phyloP scores from a whole-genome alignment of 192 early-diverging fungal genomes.

The Backusella parvicylindrica region DNA sequence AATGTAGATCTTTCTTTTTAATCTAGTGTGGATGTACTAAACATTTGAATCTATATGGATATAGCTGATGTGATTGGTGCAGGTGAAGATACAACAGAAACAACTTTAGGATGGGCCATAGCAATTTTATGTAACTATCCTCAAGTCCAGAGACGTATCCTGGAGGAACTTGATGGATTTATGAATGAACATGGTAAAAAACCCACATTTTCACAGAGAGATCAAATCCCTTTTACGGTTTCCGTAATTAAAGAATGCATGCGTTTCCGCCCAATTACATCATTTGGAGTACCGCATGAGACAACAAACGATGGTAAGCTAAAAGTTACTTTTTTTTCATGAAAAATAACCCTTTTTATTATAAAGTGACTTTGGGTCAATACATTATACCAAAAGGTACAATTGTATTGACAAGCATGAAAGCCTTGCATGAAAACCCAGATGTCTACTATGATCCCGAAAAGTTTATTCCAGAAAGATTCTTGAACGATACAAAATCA shows the following conservation, averaged over 20 bases:
- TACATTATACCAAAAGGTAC: not conserved
- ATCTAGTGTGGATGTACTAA: not conserved
- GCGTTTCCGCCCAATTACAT: not conserved
- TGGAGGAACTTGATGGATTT: not conserved
- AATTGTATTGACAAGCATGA: not conserved
- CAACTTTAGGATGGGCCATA: not conserved
- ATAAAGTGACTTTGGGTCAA: not conserved
- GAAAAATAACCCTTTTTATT: too few species aligned
- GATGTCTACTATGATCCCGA: not conserved
- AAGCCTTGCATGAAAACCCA: not conserved
- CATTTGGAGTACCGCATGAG: conserved; percentile 1
- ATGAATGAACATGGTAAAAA: not conserved
- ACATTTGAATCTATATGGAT: not conserved
- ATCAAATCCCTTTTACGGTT: not conserved
- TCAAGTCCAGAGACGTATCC: not conserved
- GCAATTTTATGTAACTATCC: not conserved
- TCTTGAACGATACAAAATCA: not conserved
- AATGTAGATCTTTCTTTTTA: too few species aligned
- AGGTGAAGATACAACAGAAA: conserved; percentile 9
- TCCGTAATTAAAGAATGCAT: conserved; percentile 6
- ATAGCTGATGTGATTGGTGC: conserved; percentile 1
- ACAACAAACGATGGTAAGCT: conserved; percentile 3
- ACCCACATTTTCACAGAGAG: not conserved
- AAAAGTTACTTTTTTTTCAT: not conserved
- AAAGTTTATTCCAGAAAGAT: conserved; percentile 7